phyloP scores from a whole-genome alignment of 2,329 filamentous ascomycete species.

The Alternaria rosae region DNA sequence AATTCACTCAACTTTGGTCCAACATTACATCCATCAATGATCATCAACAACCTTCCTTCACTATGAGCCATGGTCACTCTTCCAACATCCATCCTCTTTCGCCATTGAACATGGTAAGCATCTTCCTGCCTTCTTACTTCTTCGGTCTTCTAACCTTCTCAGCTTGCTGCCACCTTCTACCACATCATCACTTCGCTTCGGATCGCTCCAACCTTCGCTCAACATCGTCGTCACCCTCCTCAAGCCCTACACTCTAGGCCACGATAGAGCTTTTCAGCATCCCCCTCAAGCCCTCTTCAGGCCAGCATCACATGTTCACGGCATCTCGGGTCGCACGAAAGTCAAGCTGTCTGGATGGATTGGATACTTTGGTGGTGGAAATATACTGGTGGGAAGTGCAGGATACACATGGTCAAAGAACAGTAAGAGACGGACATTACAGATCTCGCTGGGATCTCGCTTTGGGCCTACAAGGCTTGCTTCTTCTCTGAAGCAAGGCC shows the following conservation, averaged over 20 bases:
- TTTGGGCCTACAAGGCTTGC: slow-evolving; percentile 10
- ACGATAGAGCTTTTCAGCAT: not conserved
- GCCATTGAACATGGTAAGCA: slow-evolving; percentile 14
- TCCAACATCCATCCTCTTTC: not conserved
- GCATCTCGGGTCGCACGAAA: not conserved
- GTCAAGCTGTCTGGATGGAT: not conserved
- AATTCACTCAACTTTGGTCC: slow-evolving; percentile 4
- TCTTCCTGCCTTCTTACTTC: not conserved
- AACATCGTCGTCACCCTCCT: not conserved
- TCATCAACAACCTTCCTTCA: slow-evolving; percentile 9
- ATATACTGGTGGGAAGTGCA: slow-evolving; percentile 9
- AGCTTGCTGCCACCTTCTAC: not conserved
- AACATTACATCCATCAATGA: slow-evolving; percentile 7
- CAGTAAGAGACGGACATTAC: slow-evolving; percentile 2
- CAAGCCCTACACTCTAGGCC: not conserved
- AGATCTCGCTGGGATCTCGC: slow-evolving; percentile 8
- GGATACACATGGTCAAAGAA: slow-evolving; percentile 6
- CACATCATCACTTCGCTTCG: not conserved
- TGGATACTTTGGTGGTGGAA: slow-evolving; percentile 3
- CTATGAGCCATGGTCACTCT: slow-evolving; percentile 8
- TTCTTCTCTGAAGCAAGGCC: slow-evolving; percentile 1
- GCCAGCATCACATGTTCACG: slow-evolving; percentile 13
- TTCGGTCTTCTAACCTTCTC: slow-evolving; percentile 2
- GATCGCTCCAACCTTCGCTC: not conserved
- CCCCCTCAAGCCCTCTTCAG: slow-evolving; percentile 2